Evolutionary conservation across 2,329 filamentous ascomycete genomes (phyloP).

Genomic region (Raffaelea deltoideospora): DNA sequence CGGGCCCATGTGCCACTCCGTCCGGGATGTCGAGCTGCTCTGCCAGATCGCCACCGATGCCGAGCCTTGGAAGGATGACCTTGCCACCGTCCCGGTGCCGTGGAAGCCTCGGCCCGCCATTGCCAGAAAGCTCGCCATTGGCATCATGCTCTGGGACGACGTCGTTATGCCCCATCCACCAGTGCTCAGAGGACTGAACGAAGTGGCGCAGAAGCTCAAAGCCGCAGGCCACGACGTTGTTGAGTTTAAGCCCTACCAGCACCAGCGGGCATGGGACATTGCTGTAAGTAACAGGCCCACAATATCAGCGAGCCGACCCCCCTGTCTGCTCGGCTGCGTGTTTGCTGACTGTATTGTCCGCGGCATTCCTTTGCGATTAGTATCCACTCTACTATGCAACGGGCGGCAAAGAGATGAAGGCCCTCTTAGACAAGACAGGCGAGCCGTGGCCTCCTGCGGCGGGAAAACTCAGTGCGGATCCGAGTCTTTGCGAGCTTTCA

Average conservation of each 20-base stretch:
- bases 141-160: conserved; percentile 13
- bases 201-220: conserved; percentile 21
- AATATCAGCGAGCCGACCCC: neutral
- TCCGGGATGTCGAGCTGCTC: conserved; percentile 36
- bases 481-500: neutral
- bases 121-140: conserved; percentile 1
- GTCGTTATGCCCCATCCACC: conserved; percentile 40
- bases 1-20: conserved; percentile 44
- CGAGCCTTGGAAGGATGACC: conserved; percentile 45
- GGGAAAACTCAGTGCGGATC: neutral
- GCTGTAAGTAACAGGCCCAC: neutral
- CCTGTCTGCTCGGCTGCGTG: neutral
- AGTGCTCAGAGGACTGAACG: conserved; percentile 36
- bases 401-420: neutral
- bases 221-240: conserved; percentile 32
- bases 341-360: too few species aligned
- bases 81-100: conserved; percentile 49
- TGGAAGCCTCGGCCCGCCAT: neutral
- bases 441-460: neutral
- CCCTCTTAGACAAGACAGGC: neutral
- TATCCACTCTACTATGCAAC: neutral
- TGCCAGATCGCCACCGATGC: conserved; percentile 41
- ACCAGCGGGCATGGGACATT: neutral
- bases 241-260: too few species aligned
- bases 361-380: too few species aligned